A percentile compares a stretch with the other conserved stretches of the same genome.
phyloP scores from a whole-genome alignment of 2,329 filamentous ascomycete species.

The Aotearoamyces nothofagi region DNA sequence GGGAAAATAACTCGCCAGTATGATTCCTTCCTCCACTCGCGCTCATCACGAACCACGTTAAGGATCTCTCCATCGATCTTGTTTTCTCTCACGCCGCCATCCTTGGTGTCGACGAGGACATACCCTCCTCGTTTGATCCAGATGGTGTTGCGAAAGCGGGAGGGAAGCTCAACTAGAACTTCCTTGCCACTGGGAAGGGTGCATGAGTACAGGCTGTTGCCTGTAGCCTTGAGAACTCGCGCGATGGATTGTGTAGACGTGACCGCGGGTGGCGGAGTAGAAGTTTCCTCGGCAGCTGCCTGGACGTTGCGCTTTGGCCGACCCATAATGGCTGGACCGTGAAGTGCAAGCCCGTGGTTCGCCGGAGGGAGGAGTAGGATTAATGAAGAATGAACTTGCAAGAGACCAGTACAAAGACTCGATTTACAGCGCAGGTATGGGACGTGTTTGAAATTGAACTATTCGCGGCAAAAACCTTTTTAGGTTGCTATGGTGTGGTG shows the following conservation, averaged over 20 bases:
- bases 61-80: conserved; percentile 80
- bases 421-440: too few relatives aligned
- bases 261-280: conserved; percentile 41
- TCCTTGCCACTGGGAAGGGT: conserved; percentile 50
- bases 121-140: conserved; percentile 87
- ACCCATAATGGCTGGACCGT: conserved; percentile 48
- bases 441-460: too few relatives aligned
- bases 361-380: too few relatives aligned
- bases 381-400: too few relatives aligned
- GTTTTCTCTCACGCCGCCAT: conserved; percentile 51
- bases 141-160: conserved; percentile 79
- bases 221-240: conserved; percentile 65
- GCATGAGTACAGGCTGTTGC: conserved; percentile 80
- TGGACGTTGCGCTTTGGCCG: conserved; percentile 64
- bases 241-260: conserved; percentile 54
- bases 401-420: too few relatives aligned
- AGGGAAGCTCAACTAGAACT: conserved; percentile 65
- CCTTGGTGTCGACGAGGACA: conserved; percentile 63
- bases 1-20: conserved; percentile 52
- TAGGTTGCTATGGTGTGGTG: too few relatives aligned
- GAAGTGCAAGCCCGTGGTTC: too few relatives aligned
- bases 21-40: conserved; percentile 71
- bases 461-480: too few relatives aligned
- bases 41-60: conserved; percentile 85
- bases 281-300: conserved; percentile 60